These are phyloP conservation scores for Aethionema arabicum DNA, from an alignment of 345 rosid genomes.

Conservation along the genomic window DNA sequence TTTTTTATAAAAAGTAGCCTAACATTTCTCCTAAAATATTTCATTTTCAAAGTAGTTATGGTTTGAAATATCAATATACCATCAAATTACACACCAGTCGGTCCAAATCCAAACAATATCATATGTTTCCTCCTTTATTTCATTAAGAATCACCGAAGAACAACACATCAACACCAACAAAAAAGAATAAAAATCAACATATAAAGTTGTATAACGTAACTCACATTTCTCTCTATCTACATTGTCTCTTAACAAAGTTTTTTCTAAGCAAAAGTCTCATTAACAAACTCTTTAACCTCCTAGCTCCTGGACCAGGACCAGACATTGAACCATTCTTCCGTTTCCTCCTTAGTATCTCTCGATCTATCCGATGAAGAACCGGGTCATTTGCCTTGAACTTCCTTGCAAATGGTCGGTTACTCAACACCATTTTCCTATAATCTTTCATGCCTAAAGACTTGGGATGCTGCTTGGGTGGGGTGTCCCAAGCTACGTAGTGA, in stretches of 20 bases:
- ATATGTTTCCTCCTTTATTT: not conserved
- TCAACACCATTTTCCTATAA: constrained; percentile 60
- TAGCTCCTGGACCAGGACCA: constrained; percentile 74
- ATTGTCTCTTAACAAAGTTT: constrained; percentile 61
- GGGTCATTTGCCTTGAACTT: constrained; percentile 76
- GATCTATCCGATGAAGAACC: constrained; percentile 72
- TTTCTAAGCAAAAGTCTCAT: constrained; percentile 47
- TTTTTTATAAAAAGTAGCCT: too few species aligned
- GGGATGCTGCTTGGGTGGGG: constrained; percentile 96
- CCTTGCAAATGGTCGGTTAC: constrained; percentile 82
- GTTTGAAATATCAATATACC: too few species aligned
- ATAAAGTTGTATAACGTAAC: not conserved
- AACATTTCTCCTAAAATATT: too few species aligned
- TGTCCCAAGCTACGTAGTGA: constrained; percentile 89
- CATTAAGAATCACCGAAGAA: not conserved
- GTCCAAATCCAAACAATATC: constrained; percentile 13
- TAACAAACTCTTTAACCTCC: constrained; percentile 60
- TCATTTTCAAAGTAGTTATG: too few species aligned
- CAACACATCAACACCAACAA: constrained; percentile 11
- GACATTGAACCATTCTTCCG: constrained; percentile 37
- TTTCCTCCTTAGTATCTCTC: constrained; percentile 57
- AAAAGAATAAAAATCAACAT: constrained; percentile 23
- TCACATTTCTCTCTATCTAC: constrained; percentile 43
- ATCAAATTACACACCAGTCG: too few species aligned
- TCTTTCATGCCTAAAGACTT: constrained; percentile 59